Base-by-base conservation (phyloP, 83 land plant species). In the Thuja plicata region DNA sequence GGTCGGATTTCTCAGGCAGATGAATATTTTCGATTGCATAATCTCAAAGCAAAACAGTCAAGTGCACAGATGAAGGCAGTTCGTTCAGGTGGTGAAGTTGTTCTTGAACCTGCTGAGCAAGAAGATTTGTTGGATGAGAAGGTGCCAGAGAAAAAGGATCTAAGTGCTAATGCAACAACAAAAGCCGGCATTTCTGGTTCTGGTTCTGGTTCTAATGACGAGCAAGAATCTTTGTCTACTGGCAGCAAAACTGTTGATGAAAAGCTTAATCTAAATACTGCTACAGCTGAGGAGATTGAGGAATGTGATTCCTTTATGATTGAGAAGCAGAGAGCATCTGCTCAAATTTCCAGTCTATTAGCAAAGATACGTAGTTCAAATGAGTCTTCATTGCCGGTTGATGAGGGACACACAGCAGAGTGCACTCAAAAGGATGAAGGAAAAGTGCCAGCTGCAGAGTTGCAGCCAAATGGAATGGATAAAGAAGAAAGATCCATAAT, bases 11-110 rank as follows among this genome's bases (percentile, higher is more conserved):
- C 89, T 5, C 57, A 86, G 37, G 87, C 77, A 13, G 89, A 90
- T 88, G 90, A 87, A 13, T 88, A 48, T 62, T 40, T 90, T 55
- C 30, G 70, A n/a, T 73, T 88, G 46, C 89, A 88, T 21, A 89
- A 66, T 78, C 88, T 89, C 24, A 83, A 84, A 45, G 89, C 74
- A 66, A 88, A 77, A 57, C 73, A 38, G 38, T 38, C 83, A 40
- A 85, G 46, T 34, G 82, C 89, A 79, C 41, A 30, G 10, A 66
- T 89, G 80, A 54, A 87, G 38, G 89, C 32, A 71, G 62, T 43
- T 46, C 83, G 89, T 43, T 62, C 82, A 80, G 60, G 2, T 85
- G 90, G 73, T 0, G 84, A 71, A 45, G 74, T 84, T 38, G 85
- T 46, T 48, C n/a, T 48, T 77, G 32, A 87, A 50, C 81, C 87